phyloP scores from a whole-genome alignment of 2,329 filamentous ascomycete species.

The Alternaria sp. region DNA sequence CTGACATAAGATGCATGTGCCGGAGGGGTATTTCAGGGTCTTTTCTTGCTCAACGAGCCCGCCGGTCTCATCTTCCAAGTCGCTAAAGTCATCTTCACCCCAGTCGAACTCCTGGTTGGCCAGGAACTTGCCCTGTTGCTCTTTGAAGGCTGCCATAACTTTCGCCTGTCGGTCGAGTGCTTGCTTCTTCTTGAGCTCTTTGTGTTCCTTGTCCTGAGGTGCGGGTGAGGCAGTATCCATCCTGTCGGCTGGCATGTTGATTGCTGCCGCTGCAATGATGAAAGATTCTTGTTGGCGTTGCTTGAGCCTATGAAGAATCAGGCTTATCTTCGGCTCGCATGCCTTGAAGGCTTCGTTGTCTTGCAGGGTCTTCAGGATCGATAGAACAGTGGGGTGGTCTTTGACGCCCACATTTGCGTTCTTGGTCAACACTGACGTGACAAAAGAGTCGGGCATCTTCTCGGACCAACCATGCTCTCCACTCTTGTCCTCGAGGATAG shows the following conservation, averaged over 20 bases:
- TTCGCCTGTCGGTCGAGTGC: slow-evolving; percentile 87
- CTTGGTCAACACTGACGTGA: slow-evolving; percentile 71
- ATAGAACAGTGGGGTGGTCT: slow-evolving; percentile 56
- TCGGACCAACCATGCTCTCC: slow-evolving; percentile 49
- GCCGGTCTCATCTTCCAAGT: slow-evolving; percentile 70
- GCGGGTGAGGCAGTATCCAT: slow-evolving; percentile 85
- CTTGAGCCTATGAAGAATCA: slow-evolving; percentile 84
- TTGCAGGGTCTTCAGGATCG: slow-evolving; percentile 60
- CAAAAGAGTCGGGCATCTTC: slow-evolving; percentile 68
- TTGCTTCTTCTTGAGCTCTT: slow-evolving; percentile 87
- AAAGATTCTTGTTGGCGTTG: slow-evolving; percentile 80
- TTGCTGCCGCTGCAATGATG: slow-evolving; percentile 66
- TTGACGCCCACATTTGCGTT: slow-evolving; percentile 56
- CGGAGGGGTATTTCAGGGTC: slow-evolving; percentile 87
- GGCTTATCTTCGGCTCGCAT: slow-evolving; percentile 81
- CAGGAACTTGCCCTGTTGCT: slow-evolving; percentile 95
- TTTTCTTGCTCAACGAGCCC: slow-evolving; percentile 69
- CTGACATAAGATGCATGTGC: slow-evolving; percentile 94
- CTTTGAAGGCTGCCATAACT: slow-evolving; percentile 97
- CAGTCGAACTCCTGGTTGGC: slow-evolving; percentile 88
- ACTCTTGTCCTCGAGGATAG: slow-evolving; percentile 79
- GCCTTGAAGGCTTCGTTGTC: slow-evolving; percentile 77
- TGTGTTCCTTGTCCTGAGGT: slow-evolving; percentile 72
- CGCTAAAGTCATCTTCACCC: slow-evolving; percentile 81
- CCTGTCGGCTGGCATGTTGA: slow-evolving; percentile 73